Evolutionary conservation across 768 basidiomycete genomes (phyloP).

Genomic region (Hemileccinum impolitum): DNA sequence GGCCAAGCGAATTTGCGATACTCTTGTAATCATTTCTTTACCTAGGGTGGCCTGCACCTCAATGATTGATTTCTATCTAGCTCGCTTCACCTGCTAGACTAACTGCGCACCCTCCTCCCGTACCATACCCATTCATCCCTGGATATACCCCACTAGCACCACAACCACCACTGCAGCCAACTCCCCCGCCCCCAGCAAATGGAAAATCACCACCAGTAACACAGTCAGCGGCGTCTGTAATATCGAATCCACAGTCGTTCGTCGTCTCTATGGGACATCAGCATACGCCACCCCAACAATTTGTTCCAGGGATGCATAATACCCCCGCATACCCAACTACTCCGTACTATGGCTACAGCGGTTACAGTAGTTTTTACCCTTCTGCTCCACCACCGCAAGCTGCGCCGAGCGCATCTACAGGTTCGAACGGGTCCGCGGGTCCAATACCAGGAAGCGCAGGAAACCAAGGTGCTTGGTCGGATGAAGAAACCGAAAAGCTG

Average conservation of each 20-base stretch:
- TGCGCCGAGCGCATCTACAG: slow-evolving; percentile 25
- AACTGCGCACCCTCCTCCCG: slow-evolving; percentile 62
- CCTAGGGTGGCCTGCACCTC: slow-evolving; percentile 4
- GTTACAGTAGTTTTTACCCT: slow-evolving; percentile 33
- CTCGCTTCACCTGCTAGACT: slow-evolving; percentile 72
- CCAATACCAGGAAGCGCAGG: slow-evolving; percentile 33
- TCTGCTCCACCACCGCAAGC: slow-evolving; percentile 21
- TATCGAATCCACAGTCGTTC: slow-evolving; percentile 70
- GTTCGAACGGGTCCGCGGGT: slow-evolving; percentile 19
- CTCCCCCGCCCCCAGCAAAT: slow-evolving; percentile 36
- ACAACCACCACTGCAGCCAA: slow-evolving; percentile 34
- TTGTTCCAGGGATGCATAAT: slow-evolving; percentile 32
- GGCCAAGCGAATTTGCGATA: slow-evolving; percentile 76
- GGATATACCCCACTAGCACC: slow-evolving; percentile 30
- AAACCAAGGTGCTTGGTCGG: slow-evolving; percentile 74
- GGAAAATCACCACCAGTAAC: slow-evolving; percentile 32
- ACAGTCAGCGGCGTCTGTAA: slow-evolving; percentile 43
- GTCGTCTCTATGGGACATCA: slow-evolving; percentile 64
- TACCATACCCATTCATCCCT: slow-evolving; percentile 49
- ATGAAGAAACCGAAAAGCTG: slow-evolving; percentile 70
- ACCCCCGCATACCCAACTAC: slow-evolving; percentile 52
- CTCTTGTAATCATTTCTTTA: slow-evolving; percentile 46
- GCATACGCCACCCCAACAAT: slow-evolving; percentile 46
- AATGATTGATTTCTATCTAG: slow-evolving; percentile 35
- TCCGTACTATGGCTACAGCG: slow-evolving; percentile 61